Evolutionary conservation across 1,139 yeast genomes (phyloP).

Genomic region (Nakaseomyces nivariensis): DNA sequence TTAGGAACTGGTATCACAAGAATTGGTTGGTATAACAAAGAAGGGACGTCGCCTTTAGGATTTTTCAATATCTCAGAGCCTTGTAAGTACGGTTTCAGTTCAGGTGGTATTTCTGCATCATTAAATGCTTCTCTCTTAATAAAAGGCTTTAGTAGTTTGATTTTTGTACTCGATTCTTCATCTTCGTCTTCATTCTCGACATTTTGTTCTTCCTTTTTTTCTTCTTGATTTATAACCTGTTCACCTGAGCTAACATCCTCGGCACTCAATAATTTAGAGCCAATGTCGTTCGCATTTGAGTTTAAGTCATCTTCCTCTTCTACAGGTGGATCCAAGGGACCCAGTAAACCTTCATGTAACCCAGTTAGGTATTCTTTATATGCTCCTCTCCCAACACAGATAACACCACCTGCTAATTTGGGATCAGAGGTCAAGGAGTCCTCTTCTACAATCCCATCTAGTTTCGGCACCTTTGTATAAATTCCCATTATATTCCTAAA

Average conservation of each 20-base stretch:
- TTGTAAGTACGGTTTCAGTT: constrained; percentile 30
- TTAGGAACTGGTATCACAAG: constrained; percentile 66
- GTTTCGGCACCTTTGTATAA: constrained; percentile 33
- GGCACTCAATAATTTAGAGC: background rate
- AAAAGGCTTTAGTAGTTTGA: constrained; percentile 45
- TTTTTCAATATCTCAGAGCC: constrained; percentile 18
- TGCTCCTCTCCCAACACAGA: constrained; percentile 93
- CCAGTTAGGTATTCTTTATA: constrained; percentile 88
- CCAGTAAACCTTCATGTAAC: constrained; percentile 87
- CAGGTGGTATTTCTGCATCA: constrained; percentile 50
- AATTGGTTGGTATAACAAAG: constrained; percentile 63
- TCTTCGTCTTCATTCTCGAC: constrained; percentile 30
- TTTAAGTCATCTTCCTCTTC: background rate
- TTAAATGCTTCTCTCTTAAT: constrained; percentile 49
- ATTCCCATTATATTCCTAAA: constrained; percentile 53
- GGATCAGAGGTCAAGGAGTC: constrained; percentile 37
- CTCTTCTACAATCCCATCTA: constrained; percentile 35
- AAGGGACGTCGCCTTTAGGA: constrained; percentile 39
- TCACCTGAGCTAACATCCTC: background rate
- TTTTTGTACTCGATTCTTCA: constrained; percentile 32
- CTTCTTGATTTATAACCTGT: constrained; percentile 5
- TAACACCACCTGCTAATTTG: constrained; percentile 64
- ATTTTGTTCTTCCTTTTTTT: constrained; percentile 13
- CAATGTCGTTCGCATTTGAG: background rate
- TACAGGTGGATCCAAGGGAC: constrained; percentile 52